phyloP scores from a whole-genome alignment of 768 basidiomycete species.

The Sistotremastrum suecicum region DNA sequence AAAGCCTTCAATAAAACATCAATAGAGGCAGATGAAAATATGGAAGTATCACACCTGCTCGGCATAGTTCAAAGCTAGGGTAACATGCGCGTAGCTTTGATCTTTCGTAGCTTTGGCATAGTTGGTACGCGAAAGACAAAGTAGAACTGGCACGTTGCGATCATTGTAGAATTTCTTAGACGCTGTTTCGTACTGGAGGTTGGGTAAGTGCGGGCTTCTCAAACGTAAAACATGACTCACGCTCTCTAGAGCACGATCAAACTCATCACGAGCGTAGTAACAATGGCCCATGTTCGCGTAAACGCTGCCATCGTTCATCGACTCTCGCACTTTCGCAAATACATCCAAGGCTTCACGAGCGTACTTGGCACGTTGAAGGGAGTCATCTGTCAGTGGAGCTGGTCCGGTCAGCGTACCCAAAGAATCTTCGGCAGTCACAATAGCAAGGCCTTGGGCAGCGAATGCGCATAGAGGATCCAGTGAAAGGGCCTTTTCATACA shows the following conservation, averaged over 20 bases:
- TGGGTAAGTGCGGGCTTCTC: constrained; percentile 1
- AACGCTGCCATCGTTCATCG: constrained; percentile 67
- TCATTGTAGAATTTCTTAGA: constrained; percentile 62
- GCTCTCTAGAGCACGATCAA: constrained; percentile 90
- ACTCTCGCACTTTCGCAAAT: constrained; percentile 85
- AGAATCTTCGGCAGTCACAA: constrained; percentile 85
- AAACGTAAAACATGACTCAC: constrained; percentile 31
- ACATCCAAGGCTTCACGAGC: constrained; percentile 80
- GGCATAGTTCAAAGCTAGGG: constrained; percentile 69
- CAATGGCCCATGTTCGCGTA: constrained; percentile 97
- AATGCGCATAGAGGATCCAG: constrained; percentile 78
- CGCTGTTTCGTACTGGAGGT: constrained; percentile 76
- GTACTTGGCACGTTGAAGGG: constrained; percentile 49
- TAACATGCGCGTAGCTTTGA: constrained; percentile 69
- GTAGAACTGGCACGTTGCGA: constrained; percentile 59
- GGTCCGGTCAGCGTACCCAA: constrained; percentile 52
- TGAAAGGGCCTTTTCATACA: constrained; percentile 82
- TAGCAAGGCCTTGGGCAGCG: constrained; percentile 92
- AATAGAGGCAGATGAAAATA: neutral
- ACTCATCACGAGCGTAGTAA: constrained; percentile 85
- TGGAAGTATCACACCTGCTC: constrained; percentile 41
- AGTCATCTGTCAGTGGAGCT: constrained; percentile 38
- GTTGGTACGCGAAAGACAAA: constrained; percentile 87
- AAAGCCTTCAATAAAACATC: constrained; percentile 43
- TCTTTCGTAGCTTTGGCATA: constrained; percentile 90